Conservation (phyloP, 2,329 filamentous ascomycete genomes). For the Bipolaris zeicola region DNA sequence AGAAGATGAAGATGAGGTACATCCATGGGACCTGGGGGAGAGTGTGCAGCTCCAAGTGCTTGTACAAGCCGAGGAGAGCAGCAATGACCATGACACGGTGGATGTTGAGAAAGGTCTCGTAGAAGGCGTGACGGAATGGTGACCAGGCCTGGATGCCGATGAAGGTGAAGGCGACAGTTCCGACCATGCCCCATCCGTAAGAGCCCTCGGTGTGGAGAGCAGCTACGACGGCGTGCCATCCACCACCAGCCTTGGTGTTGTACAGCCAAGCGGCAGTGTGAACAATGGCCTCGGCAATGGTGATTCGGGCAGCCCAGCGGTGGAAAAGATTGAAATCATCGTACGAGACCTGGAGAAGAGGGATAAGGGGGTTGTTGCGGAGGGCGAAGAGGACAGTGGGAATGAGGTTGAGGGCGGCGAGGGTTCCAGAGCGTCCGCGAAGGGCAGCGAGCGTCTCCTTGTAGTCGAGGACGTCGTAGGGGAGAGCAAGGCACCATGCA, state of each 20-base stretch:
- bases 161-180: slow-evolving; percentile 64
- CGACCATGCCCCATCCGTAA: slow-evolving; percentile 67
- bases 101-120: slow-evolving; percentile 90
- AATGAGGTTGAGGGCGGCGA: slow-evolving; percentile 89
- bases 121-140: slow-evolving; percentile 88
- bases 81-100: slow-evolving; percentile 79
- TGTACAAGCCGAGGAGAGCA: slow-evolving; percentile 72
- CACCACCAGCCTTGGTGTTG: slow-evolving; percentile 65
- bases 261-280: slow-evolving; percentile 77
- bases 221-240: slow-evolving; percentile 63
- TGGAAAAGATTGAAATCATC: slow-evolving; percentile 95
- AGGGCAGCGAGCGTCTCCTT: slow-evolving; percentile 75
- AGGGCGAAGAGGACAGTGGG: slow-evolving; percentile 87
- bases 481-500: slow-evolving; percentile 74
- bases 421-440: slow-evolving; percentile 80
- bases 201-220: slow-evolving; percentile 66
- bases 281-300: slow-evolving; percentile 70
- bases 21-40: slow-evolving; percentile 76
- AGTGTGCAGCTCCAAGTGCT: slow-evolving; percentile 73
- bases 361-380: slow-evolving; percentile 91
- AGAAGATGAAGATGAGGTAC: slow-evolving; percentile 74
- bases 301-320: slow-evolving; percentile 79
- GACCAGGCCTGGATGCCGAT: slow-evolving; percentile 75
- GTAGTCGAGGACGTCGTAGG: slow-evolving; percentile 58
- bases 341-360: slow-evolving; percentile 83